Conservation (phyloP, 345 rosid genomes). For the Reutealis trisperma region DNA sequence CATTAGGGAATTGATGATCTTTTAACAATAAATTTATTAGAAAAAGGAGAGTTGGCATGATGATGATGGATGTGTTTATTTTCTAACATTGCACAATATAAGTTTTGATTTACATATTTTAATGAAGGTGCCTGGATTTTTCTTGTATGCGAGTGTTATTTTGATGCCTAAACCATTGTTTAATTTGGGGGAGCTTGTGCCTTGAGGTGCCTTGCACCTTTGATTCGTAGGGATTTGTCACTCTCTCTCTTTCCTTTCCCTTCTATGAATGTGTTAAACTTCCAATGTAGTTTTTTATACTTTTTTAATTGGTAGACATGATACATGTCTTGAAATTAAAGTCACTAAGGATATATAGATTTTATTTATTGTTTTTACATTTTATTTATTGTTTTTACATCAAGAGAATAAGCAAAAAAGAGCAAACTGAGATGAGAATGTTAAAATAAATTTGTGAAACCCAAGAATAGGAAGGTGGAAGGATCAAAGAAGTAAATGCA, state of each 20-base stretch:
- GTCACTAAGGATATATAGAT: too few relatives aligned
- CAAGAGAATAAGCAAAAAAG: neutral
- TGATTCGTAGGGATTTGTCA: neutral
- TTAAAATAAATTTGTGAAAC: neutral
- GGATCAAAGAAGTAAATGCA: neutral
- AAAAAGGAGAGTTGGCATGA: neutral
- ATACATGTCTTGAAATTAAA: too few relatives aligned
- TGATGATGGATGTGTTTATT: slow-evolving; percentile 2
- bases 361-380: too few relatives aligned
- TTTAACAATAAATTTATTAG: too few relatives aligned
- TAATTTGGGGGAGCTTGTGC: neutral
- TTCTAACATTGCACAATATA: neutral
- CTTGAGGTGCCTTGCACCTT: neutral
- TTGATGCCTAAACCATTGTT: neutral
- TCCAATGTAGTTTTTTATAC: neutral
- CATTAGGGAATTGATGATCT: too few relatives aligned
- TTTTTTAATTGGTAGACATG: neutral
- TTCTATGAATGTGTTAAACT: neutral
- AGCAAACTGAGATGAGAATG: neutral
- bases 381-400: too few relatives aligned
- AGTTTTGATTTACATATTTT: neutral
- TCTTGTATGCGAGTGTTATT: neutral
- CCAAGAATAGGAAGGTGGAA: too few relatives aligned
- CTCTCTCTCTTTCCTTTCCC: neutral
- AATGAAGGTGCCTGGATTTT: neutral